phyloP scores from a whole-genome alignment of 495 filamentous ascomycete species.

The Lichina pygmaea region DNA sequence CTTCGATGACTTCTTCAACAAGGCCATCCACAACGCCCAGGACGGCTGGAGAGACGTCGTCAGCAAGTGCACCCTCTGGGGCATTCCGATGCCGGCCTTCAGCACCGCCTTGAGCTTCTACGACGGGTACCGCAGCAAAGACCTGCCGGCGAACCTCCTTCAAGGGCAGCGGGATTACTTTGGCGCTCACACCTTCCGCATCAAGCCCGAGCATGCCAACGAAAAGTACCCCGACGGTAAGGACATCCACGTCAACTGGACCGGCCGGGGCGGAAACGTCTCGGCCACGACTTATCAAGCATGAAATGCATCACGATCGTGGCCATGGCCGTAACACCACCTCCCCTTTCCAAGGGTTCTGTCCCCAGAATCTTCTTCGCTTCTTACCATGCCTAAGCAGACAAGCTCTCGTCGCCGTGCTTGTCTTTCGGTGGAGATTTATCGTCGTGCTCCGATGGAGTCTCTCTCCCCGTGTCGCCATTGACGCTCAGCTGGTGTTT shows the following conservation, averaged over 20 bases:
- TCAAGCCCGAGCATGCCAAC: conserved; percentile 77
- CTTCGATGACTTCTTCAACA: conserved; percentile 98
- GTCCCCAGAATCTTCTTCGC: too few relatives aligned
- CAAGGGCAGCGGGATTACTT: conserved; percentile 99
- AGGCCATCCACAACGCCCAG: conserved; percentile 91
- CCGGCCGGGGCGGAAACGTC: conserved; percentile 85
- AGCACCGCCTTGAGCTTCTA: conserved; percentile 91
- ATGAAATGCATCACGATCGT: conserved; percentile 21
- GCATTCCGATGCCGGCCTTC: conserved; percentile 88
- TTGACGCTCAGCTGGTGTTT: too few relatives aligned
- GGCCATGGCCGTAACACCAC: too few relatives aligned
- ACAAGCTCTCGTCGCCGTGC: too few relatives aligned
- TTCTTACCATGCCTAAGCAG: too few relatives aligned
- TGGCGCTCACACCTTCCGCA: conserved; percentile 89
- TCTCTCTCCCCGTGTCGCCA: too few relatives aligned
- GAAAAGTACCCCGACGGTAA: conserved; percentile 62
- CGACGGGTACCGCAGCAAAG: conserved; percentile 86
- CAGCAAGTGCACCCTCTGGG: conserved; percentile 70
- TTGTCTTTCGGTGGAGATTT: too few relatives aligned
- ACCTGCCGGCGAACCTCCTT: conserved; percentile 88
- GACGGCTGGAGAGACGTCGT: conserved; percentile 88
- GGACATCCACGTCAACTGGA: conserved; percentile 99
- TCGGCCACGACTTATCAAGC: conserved; percentile 92
- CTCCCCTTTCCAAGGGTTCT: too few relatives aligned
- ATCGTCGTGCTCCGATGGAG: too few relatives aligned